Percentiles rank a stretch among this genome's conserved stretches.
phyloP scores from a whole-genome alignment of 495 filamentous ascomycete species.

The Penicillium coffeae region DNA sequence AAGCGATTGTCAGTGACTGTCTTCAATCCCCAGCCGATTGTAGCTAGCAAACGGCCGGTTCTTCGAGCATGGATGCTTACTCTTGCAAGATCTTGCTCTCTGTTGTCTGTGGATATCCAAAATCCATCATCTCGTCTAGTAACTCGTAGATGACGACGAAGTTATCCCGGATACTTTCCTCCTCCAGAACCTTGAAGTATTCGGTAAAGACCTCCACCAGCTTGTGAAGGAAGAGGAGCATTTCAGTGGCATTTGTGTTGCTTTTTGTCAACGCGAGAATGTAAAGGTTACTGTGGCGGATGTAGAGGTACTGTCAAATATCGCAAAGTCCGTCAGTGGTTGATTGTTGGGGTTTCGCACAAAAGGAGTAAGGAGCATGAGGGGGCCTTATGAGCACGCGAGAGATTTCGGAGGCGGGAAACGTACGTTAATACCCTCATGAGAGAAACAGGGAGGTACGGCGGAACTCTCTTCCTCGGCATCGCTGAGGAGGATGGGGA shows the following conservation, averaged over 20 bases:
- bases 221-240: constrained; percentile 96
- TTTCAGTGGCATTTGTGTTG: constrained; percentile 98
- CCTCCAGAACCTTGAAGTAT: constrained; percentile 99
- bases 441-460: constrained; percentile 96
- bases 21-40: neutral
- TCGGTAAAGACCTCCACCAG: constrained; percentile 99
- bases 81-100: constrained; percentile 99
- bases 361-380: constrained; percentile 15
- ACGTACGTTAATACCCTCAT: constrained; percentile 95
- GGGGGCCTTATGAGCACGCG: constrained; percentile 4
- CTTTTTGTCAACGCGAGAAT: constrained; percentile 97
- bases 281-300: constrained; percentile 98
- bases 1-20: neutral
- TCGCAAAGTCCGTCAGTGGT: constrained; percentile 11
- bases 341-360: constrained; percentile 7
- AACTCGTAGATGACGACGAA: constrained; percentile 99
- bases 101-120: constrained; percentile 98
- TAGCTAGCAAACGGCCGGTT: neutral
- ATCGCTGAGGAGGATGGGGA: constrained; percentile 93
- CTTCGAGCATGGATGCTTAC: constrained; percentile 34
- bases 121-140: constrained; percentile 99
- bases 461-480: constrained; percentile 99
- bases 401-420: constrained; percentile 1
- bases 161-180: constrained; percentile 99
- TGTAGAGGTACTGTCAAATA: constrained; percentile 84